Evolutionary conservation across 192 early-diverging fungal species (phyloP).

Genomic region (Coemansia sp.): DNA sequence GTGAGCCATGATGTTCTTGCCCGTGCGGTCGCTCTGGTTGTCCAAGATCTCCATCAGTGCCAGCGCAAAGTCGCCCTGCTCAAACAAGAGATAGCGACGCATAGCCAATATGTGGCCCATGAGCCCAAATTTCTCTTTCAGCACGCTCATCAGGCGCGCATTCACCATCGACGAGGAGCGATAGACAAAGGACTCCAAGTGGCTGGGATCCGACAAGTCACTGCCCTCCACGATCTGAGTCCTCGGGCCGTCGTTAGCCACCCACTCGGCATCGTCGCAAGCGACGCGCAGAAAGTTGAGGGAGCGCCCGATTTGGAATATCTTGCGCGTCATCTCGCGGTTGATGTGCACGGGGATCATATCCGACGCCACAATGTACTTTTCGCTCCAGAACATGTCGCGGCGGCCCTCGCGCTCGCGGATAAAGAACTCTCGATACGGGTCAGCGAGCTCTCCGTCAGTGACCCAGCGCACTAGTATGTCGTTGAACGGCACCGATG

Average conservation of each 20-base stretch:
- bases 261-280: conserved; percentile 64
- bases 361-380: conserved; percentile 70
- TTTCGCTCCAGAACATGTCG: conserved; percentile 80
- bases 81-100: conserved; percentile 85
- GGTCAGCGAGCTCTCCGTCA: conserved; percentile 91
- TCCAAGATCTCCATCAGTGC: conserved; percentile 81
- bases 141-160: conserved; percentile 69
- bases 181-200: conserved; percentile 74
- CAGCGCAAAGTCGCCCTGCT: conserved; percentile 94
- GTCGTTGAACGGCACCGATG: conserved; percentile 83
- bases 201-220: conserved; percentile 59
- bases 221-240: conserved; percentile 47
- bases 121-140: conserved; percentile 78
- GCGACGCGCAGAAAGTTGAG: conserved; percentile 77
- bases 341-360: conserved; percentile 89
- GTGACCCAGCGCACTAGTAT: conserved; percentile 92
- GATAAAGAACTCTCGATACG: conserved; percentile 92
- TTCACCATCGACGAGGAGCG: conserved; percentile 69
- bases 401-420: conserved; percentile 54
- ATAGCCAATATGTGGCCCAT: conserved; percentile 83
- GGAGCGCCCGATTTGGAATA: conserved; percentile 82
- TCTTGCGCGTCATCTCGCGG: conserved; percentile 76
- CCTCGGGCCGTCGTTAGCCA: conserved; percentile 31
- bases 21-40: conserved; percentile 63
- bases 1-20: conserved; percentile 77